Percentiles rank a stretch among this genome's conserved stretches.
Evolutionary conservation across 768 basidiomycete genomes (phyloP).

Genomic region (Punctularia strigosozonata): DNA sequence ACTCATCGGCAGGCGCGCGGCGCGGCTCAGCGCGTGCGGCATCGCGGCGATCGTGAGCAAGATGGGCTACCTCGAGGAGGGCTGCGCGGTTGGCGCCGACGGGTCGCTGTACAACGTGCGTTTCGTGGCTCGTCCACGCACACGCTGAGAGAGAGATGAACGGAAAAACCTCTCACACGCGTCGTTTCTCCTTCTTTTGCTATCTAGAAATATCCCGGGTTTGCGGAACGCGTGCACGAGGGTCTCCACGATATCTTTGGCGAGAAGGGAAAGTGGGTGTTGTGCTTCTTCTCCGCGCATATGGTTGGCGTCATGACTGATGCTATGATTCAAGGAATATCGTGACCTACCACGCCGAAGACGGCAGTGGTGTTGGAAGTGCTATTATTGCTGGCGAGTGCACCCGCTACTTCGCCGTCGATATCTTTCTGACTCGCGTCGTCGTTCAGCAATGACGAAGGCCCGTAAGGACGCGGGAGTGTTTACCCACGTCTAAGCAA

Average conservation of each 20-base stretch:
- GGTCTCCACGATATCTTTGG: constrained; percentile 93
- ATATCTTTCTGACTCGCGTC: neutral
- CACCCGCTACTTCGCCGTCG: neutral
- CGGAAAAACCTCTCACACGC: neutral
- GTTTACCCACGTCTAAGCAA: constrained; percentile 34
- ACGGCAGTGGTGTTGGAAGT: constrained; percentile 90
- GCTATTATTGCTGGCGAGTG: constrained; percentile 85
- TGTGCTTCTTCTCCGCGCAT: neutral
- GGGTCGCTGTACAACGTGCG: constrained; percentile 91
- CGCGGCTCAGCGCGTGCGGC: constrained; percentile 86
- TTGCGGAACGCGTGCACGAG: constrained; percentile 86
- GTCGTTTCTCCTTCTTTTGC: neutral
- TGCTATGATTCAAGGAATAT: constrained; percentile 41
- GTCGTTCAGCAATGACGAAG: constrained; percentile 81
- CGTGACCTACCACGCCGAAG: constrained; percentile 75
- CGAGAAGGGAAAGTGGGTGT: constrained; percentile 77
- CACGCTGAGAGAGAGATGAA: too few species aligned
- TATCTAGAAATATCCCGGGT: constrained; percentile 92
- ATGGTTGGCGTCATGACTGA: neutral
- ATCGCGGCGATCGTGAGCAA: constrained; percentile 95
- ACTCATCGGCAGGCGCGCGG: constrained; percentile 82
- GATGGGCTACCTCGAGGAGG: constrained; percentile 88
- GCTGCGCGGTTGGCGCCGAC: constrained; percentile 83
- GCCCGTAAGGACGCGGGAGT: constrained; percentile 57
- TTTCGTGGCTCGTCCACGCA: constrained; percentile 7